Base-by-base conservation (phyloP, 2,329 filamentous ascomycete genomes). In the Pleurostoma richardsiae region DNA sequence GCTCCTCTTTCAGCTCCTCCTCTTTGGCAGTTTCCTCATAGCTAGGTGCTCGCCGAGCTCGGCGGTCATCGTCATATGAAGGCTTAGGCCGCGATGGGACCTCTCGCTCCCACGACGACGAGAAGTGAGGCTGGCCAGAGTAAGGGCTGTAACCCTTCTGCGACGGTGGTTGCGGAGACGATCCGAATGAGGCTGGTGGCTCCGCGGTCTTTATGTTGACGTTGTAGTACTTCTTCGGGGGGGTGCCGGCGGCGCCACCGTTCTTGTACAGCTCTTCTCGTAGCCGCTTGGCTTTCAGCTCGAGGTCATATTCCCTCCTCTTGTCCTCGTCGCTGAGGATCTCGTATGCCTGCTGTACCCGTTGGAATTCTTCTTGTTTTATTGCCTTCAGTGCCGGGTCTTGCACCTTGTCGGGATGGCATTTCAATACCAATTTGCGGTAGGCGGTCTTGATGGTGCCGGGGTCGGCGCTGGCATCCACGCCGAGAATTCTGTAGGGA, bases 341-440 rank as follows among this genome's bases (percentile, higher is more conserved):
- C 67, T 97, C 94, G 68, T 96, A 99, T 43, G 94, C 91, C 58
- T 91, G 82, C 65, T 96, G 91, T 31, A 97, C 88, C 63, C 83
- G 84, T 67, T 96, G 90, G 60, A 97, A 99, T 67, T 95, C 85
- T 56, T 90, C 85, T 57, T 88, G 83, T 65, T 91, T 95, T 56
- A 82, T 72, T 49, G 82, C 81, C 68, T 94, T 95, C 58, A 87
- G 73, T 11, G 81, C 73, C 45, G 85, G 82, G 59, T 95, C 81
- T 55, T 90, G 85, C 52, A 95, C 82, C 70, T 96, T 95, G 74
- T 96, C 91, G 31, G 91, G 91, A 57, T 96, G 91, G 62, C 86
- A 91, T 65, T 88, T 90, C 56, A 96, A 79, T 33, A 89, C 88
- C 39, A 95, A 82, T 66, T 95, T 95, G 57, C 88, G 83, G 70